Evolutionary conservation across 2,329 filamentous ascomycete species (phyloP), one percentile per base, ranked within the genome.

Genomic region (Cladorrhinum sp.): DNA sequence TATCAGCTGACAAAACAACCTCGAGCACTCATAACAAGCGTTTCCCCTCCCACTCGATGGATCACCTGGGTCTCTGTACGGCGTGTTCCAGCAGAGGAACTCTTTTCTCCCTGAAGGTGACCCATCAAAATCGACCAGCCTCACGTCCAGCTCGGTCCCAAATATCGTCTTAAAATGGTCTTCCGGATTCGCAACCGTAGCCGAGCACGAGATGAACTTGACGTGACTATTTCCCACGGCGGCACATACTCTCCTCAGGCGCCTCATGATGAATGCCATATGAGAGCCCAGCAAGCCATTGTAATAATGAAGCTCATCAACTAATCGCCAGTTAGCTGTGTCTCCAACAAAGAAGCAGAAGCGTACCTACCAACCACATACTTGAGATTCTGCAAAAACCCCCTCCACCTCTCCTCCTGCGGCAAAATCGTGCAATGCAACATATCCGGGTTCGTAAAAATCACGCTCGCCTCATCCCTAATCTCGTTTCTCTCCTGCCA

Each of bases 371-470:
- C 66, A 7, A 99, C 95, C 0, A 99, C 93, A 70, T 90, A 97
- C 65, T 88, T 90, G 14, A 99, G 77, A 66, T 96, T 92, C 73
- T 91, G 86, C n/a, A 99, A 74, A 67, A 96, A 98, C 0, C 84
- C 85, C 52, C 93, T 84, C 95, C 95, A 99, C 28, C 84, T 84
- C 64, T 92, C 89, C 76, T 99, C 95, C 70, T 97, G 91, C 0
- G 95, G 94, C 2, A 99, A 76, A 24, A 99, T 96, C 0, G 92
- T 96, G 33, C 97, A 86, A 68, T 99, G 95, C 36, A 99, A 81
- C 93, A 98, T 99, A 70, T 99, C 95, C 0, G 95, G 95, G 68
- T 99, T 99, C 0, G 95, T 99, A 70, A 99, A 97, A 55, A 99
- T 94, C 64, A 98, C 92, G 23, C 92, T 84, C 0, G 90, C 95